Base-by-base conservation (phyloP, 2,329 filamentous ascomycete genomes). In the Fusarium succisae region DNA sequence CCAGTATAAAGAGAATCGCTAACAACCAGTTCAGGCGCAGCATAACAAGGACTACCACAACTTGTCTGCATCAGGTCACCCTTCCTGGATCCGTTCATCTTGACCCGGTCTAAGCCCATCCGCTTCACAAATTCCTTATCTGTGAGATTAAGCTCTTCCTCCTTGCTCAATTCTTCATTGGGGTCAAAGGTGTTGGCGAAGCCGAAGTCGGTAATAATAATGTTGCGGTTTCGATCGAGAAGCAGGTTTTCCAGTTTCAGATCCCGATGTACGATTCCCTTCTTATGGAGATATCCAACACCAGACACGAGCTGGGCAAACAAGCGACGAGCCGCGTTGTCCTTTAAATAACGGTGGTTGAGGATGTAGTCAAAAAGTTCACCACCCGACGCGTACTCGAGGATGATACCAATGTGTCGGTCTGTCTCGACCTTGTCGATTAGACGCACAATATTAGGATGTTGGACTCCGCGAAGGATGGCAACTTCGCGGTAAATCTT, bases 381-480 rank as follows among this genome's bases (percentile, higher is more conserved):
- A 69, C 96, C 96, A 26, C 96, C 96, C 2, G 96, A 99, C 10
- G 96, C 96, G 81, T 99, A 99, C 84, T 99, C 96, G 78, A 99
- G 90, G 77, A 99, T 97, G 79, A 99, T 98, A 75, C 96, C 96
- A 82, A 98, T 99, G 78, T 98, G 95, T 74, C 94, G 91, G 80
- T 98, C 95, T 0, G 96, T 98, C 83, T 98, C 96, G 37, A 98
- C 95, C 94, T 99, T 98, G 84, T 99, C 97, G 83, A 98, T 96
- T 58, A 99, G 87, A 70, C 94, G 92, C 60, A 99, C 96, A 81
- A 99, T 99, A 82, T 99, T 99, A 26, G 96, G 95, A 82, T 99
- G 96, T 45, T 95, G 93, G 50, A 97, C 91, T 77, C 92, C 94
- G 69, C 91, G 90, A 56, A 99, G 87, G 78, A 99, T 99, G 48